phyloP scores from a whole-genome alignment of 345 rosid genomes.

The Trapa bicornis region DNA sequence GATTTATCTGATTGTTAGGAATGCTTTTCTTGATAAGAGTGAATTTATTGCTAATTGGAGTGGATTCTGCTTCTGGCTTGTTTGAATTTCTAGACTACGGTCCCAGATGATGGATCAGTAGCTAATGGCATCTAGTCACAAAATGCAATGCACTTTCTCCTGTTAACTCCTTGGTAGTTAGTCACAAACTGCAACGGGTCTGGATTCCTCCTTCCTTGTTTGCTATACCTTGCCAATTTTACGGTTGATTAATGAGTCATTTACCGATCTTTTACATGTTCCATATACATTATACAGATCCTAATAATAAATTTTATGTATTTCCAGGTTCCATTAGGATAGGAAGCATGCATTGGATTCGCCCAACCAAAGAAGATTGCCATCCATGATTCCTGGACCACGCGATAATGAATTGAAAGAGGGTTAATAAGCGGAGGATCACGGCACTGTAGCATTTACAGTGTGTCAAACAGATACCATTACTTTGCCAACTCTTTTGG shows the following conservation, averaged over 20 bases:
- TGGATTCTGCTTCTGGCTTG: no score
- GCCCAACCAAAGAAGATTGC: neutral
- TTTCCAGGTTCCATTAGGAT: no score
- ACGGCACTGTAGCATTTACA: conserved; percentile 5
- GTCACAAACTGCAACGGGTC: no score
- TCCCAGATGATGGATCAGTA: no score
- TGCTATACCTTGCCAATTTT: neutral
- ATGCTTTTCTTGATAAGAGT: no score
- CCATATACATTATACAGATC: no score
- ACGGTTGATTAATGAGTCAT: neutral
- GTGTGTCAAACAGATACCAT: neutral
- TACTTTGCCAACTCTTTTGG: conserved; percentile 64
- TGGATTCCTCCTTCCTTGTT: neutral
- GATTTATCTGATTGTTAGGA: no score
- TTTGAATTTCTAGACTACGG: no score
- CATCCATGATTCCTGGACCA: neutral
- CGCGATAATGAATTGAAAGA: neutral
- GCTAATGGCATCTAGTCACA: no score
- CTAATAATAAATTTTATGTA: neutral
- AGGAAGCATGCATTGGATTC: neutral
- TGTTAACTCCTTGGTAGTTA: no score
- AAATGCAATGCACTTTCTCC: no score
- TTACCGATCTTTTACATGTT: neutral
- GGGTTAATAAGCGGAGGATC: neutral
- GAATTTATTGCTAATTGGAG: no score